Percentiles rank a stretch among this genome's conserved stretches.
These are phyloP conservation scores for Neocatenulostroma microsporum DNA, from an alignment of 2,329 filamentous ascomycete genomes.

Conservation along the genomic window DNA sequence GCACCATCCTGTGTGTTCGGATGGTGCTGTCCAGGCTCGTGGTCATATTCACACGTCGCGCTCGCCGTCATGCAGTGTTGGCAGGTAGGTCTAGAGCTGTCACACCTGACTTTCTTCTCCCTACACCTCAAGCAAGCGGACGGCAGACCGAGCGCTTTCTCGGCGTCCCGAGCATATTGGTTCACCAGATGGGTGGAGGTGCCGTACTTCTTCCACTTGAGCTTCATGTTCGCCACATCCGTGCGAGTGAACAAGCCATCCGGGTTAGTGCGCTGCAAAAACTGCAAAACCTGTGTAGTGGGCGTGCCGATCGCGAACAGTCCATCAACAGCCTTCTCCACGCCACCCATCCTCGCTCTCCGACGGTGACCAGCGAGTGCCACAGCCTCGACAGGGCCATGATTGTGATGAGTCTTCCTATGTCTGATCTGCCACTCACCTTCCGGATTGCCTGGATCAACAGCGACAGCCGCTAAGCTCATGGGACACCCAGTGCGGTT, in stretches of 20 bases:
- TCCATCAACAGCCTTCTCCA: conserved; percentile 27
- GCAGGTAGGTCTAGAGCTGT: conserved; percentile 21
- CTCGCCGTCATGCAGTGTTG: conserved; percentile 15
- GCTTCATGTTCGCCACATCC: conserved; percentile 31
- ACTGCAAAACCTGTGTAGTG: conserved; percentile 25
- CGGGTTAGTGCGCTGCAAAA: conserved; percentile 25
- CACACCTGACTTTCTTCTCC: conserved; percentile 23
- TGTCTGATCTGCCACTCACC: conserved; percentile 28
- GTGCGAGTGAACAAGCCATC: conserved; percentile 28
- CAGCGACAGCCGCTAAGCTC: conserved; percentile 25
- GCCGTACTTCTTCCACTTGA: conserved; percentile 27
- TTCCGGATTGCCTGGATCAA: conserved; percentile 23
- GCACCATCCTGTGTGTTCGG: no score
- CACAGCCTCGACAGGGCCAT: conserved; percentile 24
- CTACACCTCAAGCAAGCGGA: conserved; percentile 24
- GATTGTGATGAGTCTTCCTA: conserved; percentile 28
- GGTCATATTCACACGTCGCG: conserved; percentile 20
- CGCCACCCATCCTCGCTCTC: conserved; percentile 22
- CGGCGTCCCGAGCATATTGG: conserved; percentile 6
- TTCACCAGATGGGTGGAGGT: conserved; percentile 16
- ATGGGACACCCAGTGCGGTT: conserved; percentile 27
- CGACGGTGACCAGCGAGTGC: conserved; percentile 25
- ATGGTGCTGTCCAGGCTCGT: no score
- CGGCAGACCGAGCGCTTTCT: conserved; percentile 5
- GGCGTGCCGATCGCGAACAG: conserved; percentile 27